Percentiles rank a stretch among this genome's conserved stretches.
These are phyloP conservation scores for Meyerozyma carpophila DNA, from an alignment of 1,139 yeast genomes.

Conservation along the genomic window DNA sequence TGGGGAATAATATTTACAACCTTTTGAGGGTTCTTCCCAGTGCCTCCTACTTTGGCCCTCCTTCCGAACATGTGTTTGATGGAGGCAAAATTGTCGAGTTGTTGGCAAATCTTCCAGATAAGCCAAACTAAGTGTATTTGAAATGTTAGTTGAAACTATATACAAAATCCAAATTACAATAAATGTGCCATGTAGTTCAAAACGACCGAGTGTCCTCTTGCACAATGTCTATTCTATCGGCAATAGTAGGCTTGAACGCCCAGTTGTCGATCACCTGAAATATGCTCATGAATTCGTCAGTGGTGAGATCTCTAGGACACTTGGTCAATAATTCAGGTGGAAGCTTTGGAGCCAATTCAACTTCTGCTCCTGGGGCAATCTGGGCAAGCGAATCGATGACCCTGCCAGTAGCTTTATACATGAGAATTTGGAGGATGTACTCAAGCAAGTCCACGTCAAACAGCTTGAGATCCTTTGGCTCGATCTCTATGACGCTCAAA, in stretches of 20 bases:
- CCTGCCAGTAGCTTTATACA: slow-evolving; percentile 47
- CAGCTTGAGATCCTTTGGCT: slow-evolving; percentile 37
- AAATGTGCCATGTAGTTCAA: not conserved
- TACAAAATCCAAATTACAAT: not conserved
- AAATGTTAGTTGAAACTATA: not conserved
- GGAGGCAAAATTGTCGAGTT: slow-evolving; percentile 38
- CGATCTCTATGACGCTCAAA: slow-evolving; percentile 51
- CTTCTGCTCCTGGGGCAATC: slow-evolving; percentile 80
- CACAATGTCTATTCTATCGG: slow-evolving; percentile 15
- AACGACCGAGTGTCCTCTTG: not conserved
- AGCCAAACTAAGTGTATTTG: slow-evolving; percentile 11
- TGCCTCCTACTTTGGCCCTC: slow-evolving; percentile 41
- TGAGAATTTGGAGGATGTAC: slow-evolving; percentile 59
- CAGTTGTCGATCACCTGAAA: slow-evolving; percentile 55
- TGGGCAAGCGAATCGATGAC: slow-evolving; percentile 45
- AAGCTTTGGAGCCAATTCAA: slow-evolving; percentile 42
- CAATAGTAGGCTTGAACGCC: slow-evolving; percentile 75
- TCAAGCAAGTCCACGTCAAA: slow-evolving; percentile 59
- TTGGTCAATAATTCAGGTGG: slow-evolving; percentile 36
- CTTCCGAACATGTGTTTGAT: slow-evolving; percentile 34
- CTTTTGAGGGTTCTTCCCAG: slow-evolving; percentile 51
- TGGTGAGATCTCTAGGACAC: slow-evolving; percentile 43
- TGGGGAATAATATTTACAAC: slow-evolving; percentile 49
- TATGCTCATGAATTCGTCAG: slow-evolving; percentile 49
- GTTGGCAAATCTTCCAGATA: slow-evolving; percentile 30